Conservation (phyloP, 2,329 filamentous ascomycete genomes). For the Colletotrichum liaoningense region DNA sequence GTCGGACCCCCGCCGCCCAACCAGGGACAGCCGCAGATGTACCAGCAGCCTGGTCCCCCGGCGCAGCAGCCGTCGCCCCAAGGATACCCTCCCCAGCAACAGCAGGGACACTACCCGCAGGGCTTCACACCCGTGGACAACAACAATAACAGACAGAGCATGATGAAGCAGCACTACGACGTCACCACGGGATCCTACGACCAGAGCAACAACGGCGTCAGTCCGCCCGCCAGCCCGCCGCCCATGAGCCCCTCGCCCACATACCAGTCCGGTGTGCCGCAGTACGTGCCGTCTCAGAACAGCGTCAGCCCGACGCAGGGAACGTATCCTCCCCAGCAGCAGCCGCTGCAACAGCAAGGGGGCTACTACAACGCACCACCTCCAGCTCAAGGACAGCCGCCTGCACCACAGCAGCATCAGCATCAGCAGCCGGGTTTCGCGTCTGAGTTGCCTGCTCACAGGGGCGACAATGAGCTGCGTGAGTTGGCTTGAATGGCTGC, state of each 20-base stretch:
- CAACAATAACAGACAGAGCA: conserved; percentile 37
- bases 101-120: conserved; percentile 9
- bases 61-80: conserved; percentile 37
- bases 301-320: conserved; percentile 6
- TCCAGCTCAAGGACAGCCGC: neutral
- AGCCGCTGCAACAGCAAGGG: conserved; percentile 16
- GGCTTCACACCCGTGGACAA: conserved; percentile 36
- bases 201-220: conserved; percentile 30
- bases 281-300: conserved; percentile 8
- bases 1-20: conserved; percentile 13
- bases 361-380: neutral
- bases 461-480: conserved; percentile 45
- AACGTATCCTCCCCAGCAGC: conserved; percentile 13
- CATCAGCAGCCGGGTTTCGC: conserved; percentile 25
- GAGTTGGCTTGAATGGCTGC: conserved; percentile 42
- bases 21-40: conserved; percentile 32
- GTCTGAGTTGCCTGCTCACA: conserved; percentile 45
- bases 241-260: conserved; percentile 28
- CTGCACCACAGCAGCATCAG: conserved; percentile 13
- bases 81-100: conserved; percentile 29
- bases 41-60: conserved; percentile 26
- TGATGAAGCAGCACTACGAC: conserved; percentile 37
- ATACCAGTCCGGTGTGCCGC: conserved; percentile 29
- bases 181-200: conserved; percentile 32
- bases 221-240: conserved; percentile 39